Base-by-base conservation (phyloP, 2,329 filamentous ascomycete genomes). In the Cytospora piceicola region DNA sequence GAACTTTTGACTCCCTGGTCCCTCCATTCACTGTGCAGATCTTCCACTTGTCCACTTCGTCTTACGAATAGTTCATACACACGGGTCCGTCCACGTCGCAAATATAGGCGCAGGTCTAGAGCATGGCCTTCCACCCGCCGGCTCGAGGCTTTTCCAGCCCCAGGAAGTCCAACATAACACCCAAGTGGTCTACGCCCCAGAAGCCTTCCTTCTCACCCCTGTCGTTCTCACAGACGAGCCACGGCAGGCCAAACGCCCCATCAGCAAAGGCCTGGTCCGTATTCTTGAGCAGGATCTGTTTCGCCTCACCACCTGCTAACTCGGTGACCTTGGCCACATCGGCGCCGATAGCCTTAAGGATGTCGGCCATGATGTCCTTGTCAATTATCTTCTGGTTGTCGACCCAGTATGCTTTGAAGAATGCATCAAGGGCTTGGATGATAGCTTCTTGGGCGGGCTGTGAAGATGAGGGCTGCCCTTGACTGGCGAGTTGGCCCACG, bases 111-210 rank as follows among this genome's bases (percentile, higher is more conserved):
- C 27, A 29, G 27, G 4, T 15, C 69, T 66, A 79, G 56, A 78
- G 69, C 29, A 78, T 52, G 2, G 77, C 70, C 69, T 69, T 76
- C 77, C 76, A 78, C 14, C 72, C 75, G 2, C 69, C 69, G 12
- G 65, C 46, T 5, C 57, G 51, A 34, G 27, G 72, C 67, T 68
- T 72, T 60, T 72, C 70, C 36, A 79, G 64, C 3, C 71, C 73
- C 20, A 79, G 67, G 56, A 79, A 80, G 53, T 72, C 71, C 3
- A 70, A 64, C 39, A 79, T 74, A 51, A 75, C 74, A 3, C 76
- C 77, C 12, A 80, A 53, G 59, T 78, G 77, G 68, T 79, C 77
- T 9, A 79, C 75, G 11, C 78, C 77, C 73, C 74, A 79, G 70
- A 78, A 80, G 2, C 73, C 73, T 36, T 79, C 75, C 7, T 65